phyloP scores from a whole-genome alignment of 192 early-diverging fungal genomes.

The Coemansia sp. region DNA sequence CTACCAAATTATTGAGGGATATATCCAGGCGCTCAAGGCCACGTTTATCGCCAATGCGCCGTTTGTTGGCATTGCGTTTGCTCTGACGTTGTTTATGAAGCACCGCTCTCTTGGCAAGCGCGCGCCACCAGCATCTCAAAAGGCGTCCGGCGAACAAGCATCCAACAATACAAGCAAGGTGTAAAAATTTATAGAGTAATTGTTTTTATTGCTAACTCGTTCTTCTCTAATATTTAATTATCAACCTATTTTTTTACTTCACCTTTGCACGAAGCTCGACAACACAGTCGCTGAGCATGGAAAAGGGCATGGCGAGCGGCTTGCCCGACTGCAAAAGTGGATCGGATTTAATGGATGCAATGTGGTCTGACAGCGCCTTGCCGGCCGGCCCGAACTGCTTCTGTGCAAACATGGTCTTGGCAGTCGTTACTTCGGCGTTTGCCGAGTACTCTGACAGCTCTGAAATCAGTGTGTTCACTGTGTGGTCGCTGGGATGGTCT shows the following conservation, averaged over 20 bases:
- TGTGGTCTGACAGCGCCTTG: slow-evolving; percentile 2
- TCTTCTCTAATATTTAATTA: not conserved
- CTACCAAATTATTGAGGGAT: slow-evolving; percentile 10
- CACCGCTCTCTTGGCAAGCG: slow-evolving; percentile 17
- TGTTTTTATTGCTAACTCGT: too few species aligned
- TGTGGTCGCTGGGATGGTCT: slow-evolving; percentile 21
- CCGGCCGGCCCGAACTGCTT: slow-evolving; percentile 14
- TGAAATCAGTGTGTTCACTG: not conserved
- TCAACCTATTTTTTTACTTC: slow-evolving; percentile 13
- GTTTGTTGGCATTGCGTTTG: slow-evolving; percentile 23
- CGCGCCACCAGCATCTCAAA: not conserved
- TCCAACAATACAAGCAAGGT: not conserved
- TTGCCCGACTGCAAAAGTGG: slow-evolving; percentile 26
- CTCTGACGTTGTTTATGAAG: slow-evolving; percentile 20
- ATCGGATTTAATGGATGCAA: slow-evolving; percentile 16
- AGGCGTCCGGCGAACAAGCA: not conserved
- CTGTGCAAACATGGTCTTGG: slow-evolving; percentile 9
- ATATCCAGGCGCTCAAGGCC: slow-evolving; percentile 17
- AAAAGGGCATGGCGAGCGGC: slow-evolving; percentile 10
- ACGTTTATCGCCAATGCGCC: slow-evolving; percentile 34
- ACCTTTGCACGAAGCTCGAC: slow-evolving; percentile 10
- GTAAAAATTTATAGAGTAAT: not conserved
- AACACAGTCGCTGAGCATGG: slow-evolving; percentile 29
- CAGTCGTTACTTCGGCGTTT: slow-evolving; percentile 13
- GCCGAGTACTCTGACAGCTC: slow-evolving; percentile 26